A percentile compares a stretch with the other conserved stretches of the same genome.
Evolutionary conservation across 176 grass and related monocot species (phyloP).

Genomic region (Guadua angustifolia): DNA sequence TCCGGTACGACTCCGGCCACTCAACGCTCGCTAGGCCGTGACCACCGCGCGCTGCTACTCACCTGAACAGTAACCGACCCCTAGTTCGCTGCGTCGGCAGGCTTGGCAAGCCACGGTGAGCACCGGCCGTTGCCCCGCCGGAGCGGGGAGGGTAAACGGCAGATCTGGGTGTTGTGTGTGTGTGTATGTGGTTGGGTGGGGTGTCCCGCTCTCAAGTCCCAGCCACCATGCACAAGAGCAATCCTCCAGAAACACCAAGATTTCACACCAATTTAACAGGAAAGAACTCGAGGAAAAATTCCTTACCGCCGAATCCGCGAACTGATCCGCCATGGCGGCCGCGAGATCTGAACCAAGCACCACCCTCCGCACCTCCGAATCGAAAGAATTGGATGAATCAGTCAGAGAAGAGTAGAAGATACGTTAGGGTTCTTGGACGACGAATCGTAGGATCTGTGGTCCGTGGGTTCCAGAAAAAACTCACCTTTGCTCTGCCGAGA

Average conservation of each 20-base stretch:
- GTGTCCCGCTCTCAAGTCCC: background rate
- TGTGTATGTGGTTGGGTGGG: no score
- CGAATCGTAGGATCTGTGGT: conserved; percentile 8
- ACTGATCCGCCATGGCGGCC: conserved; percentile 52
- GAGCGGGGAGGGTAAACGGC: background rate
- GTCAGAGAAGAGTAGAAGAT: background rate
- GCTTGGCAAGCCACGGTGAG: conserved; percentile 6
- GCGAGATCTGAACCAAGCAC: conserved; percentile 19
- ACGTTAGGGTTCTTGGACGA: background rate
- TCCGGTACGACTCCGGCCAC: background rate
- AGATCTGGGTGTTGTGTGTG: conserved; percentile 15
- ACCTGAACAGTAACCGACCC: background rate
- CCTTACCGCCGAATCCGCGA: conserved; percentile 55
- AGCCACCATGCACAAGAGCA: background rate
- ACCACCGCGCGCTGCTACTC: background rate
- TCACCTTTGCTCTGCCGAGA: conserved; percentile 38
- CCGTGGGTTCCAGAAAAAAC: conserved; percentile 12
- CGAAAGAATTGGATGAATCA: conserved; percentile 19
- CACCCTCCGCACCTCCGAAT: background rate
- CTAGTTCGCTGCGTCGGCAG: background rate
- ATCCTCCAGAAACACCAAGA: background rate
- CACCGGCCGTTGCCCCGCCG: background rate
- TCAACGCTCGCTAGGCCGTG: background rate
- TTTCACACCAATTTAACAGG: background rate
- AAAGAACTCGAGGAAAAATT: background rate